Evolutionary conservation across 257 asterid species (phyloP), one percentile per base, ranked within the genome.

Genomic region (Solanum peruvianum): DNA sequence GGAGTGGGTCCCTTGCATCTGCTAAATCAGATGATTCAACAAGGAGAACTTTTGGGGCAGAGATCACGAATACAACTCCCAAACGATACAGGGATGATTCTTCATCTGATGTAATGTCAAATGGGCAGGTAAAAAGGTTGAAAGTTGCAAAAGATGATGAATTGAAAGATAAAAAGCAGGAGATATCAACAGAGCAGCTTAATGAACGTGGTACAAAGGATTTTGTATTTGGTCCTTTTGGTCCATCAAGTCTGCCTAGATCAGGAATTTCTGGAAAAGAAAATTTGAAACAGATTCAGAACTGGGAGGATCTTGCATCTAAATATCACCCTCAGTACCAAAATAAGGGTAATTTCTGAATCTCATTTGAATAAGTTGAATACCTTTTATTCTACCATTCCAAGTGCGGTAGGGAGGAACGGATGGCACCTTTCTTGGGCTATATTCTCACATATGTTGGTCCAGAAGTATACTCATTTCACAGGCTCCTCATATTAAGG

Each of bases 141-240:
- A 69, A 69, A 72, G 77, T 29, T 75, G 47, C 81, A 87, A 86
- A 77, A 49, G 45, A 49, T 47, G 44, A 80, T 18, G 85, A 81
- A 81, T 81, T 81, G 7, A 49, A 81, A 49, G 85, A 81, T 49
- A 81, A 81, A 81, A 81, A 49, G 37, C 69, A 31, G 62, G 64
- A 44, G 69, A 85, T 62, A 27, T 67, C 90, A 56, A 56, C 86
- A 27, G 90, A 89, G 84, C 87, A 86, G 88, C 91, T 88, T 58
- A 91, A 89, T 88, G 89, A 86, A 75, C 62, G 41, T 56, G 89
- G 90, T 85, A 56, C 91, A 76, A 89, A 89, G 90, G 92, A 87
- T 45, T 92, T 94, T 75, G 96, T 88, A 45, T 94, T 91, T 86
- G 98, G 98, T 60, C 98, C 98, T 62, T 94, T 94, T 82, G 75